A percentile compares a stretch with the other conserved stretches of the same genome.
Evolutionary conservation across 2,329 filamentous ascomycete species (phyloP).

Genomic region (Fusarium continuum): DNA sequence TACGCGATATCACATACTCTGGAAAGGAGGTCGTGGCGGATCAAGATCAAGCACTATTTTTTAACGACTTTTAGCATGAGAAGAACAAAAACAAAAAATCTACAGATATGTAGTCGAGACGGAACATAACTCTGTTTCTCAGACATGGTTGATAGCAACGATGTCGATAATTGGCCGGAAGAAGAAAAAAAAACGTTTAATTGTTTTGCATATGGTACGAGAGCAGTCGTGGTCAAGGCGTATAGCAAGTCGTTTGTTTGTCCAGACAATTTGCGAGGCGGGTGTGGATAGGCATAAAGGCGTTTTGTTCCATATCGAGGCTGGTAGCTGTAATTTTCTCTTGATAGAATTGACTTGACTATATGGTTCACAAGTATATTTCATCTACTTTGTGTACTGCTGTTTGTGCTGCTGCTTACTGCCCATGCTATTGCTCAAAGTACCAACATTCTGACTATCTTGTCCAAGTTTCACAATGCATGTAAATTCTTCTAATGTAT

Average conservation of each 20-base stretch:
- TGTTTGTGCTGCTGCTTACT: no score
- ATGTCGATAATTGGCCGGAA: slow-evolving; percentile 40
- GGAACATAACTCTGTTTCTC: slow-evolving; percentile 20
- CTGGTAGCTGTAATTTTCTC: neutral
- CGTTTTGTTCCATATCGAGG: slow-evolving; percentile 6
- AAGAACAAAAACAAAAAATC: slow-evolving; percentile 37
- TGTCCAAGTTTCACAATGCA: no score
- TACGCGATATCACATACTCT: slow-evolving; percentile 26
- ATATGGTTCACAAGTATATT: neutral
- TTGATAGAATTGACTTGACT: neutral
- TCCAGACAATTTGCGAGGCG: neutral
- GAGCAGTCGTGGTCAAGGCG: neutral
- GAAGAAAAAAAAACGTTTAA: slow-evolving; percentile 35
- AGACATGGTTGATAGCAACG: slow-evolving; percentile 40
- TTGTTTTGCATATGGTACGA: slow-evolving; percentile 18
- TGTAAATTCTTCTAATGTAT: no score
- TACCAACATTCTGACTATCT: no score
- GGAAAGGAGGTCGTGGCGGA: slow-evolving; percentile 27
- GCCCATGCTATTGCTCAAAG: no score
- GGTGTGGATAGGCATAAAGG: slow-evolving; percentile 6
- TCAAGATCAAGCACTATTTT: slow-evolving; percentile 25
- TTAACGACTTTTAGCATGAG: slow-evolving; percentile 44
- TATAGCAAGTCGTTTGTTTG: slow-evolving; percentile 12
- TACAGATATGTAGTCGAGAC: slow-evolving; percentile 39
- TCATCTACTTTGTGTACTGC: neutral